A percentile compares a stretch with the other conserved stretches of the same genome.
Conservation (phyloP, 768 basidiomycete species). For the Tephrocybe sp. region DNA sequence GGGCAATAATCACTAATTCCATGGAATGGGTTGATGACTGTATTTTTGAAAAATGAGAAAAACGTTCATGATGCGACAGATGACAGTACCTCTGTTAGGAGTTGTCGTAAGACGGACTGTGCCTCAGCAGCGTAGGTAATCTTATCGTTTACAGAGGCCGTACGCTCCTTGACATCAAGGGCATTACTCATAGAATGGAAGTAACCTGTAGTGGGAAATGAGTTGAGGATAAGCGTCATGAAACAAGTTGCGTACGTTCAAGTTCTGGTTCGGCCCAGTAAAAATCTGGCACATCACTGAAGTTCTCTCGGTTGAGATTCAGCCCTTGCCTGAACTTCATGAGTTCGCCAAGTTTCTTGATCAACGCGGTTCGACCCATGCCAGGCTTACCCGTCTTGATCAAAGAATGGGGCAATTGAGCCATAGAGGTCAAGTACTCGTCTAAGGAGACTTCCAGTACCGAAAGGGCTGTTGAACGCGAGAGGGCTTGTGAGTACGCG, state of each 20-base stretch:
- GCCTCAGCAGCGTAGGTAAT: conserved; percentile 89
- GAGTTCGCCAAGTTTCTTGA: conserved; percentile 89
- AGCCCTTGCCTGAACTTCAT: conserved; percentile 91
- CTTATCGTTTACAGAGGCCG: conserved; percentile 84
- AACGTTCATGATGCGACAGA: background rate
- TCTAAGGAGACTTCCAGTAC: conserved; percentile 86
- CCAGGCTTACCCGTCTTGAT: conserved; percentile 82
- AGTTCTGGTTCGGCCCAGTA: conserved; percentile 94
- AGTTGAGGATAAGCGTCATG: background rate
- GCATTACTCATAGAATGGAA: conserved; percentile 86
- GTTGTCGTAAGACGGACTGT: conserved; percentile 85
- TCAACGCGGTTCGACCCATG: conserved; percentile 75
- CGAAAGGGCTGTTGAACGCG: conserved; percentile 84
- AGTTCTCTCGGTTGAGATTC: conserved; percentile 87
- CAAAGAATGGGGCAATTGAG: conserved; percentile 71
- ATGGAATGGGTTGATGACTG: conserved; percentile 88
- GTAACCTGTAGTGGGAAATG: conserved; percentile 44
- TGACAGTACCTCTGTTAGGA: conserved; percentile 73
- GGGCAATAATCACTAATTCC: conserved; percentile 92
- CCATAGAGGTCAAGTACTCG: conserved; percentile 79
- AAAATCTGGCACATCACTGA: conserved; percentile 86
- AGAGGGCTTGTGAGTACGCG: conserved; percentile 87
- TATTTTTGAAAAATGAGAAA: conserved; percentile 9
- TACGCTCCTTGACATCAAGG: conserved; percentile 81
- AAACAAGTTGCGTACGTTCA: conserved; percentile 51